Evolutionary conservation across 768 basidiomycete genomes (phyloP), one percentile per base, ranked within the genome.

Genomic region (Melanogaster broomeanus): DNA sequence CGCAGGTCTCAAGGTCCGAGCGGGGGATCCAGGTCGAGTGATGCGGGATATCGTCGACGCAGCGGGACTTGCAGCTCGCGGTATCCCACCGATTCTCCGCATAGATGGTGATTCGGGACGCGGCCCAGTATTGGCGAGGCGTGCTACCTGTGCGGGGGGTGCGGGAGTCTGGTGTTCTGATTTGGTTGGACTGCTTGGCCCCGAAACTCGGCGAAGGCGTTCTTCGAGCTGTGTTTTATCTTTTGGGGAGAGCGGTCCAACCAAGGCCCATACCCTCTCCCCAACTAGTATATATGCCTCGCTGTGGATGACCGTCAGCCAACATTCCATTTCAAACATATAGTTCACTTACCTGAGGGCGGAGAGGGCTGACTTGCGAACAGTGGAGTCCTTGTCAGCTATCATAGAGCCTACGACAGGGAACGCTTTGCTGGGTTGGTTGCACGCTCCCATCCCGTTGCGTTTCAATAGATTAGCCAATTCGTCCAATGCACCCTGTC

Each of bases 151-250:
- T 0, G 68, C 70, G n/a, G 75, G 74, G 13, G 77, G 71, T 11
- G 72, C 62, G 12, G 73, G 62, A 19, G 75, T 62, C 56, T 76
- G 77, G 15, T 76, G 74, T 56, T 72, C 71, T 27, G 53, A 46
- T 34, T 67, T 74, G 37, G 65, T 66, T 24, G 77, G 77, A 48
- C 61, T 65, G 58, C 80, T 81, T 28, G 87, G 82, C 6, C 86
- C 87, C 27, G 85, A 75, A n/a, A 92, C 82, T 30, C 91, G 87
- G 41, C 90, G 86, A 25, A 97, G 72, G 8, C 92, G 82, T 63
- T 95, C 94, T 68, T 96, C 93, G 27, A 97, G 79, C 61, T 94
- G 91, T 9, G 92, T 93, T 63, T 90, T 93, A 63, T 95, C 93
- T 67, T 96, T 96, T 5, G 88, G 74, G 40, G 87, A 80, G 25